Base-by-base conservation (phyloP, 169 alveolate species). In the Cyclospora cayetanensis region DNA sequence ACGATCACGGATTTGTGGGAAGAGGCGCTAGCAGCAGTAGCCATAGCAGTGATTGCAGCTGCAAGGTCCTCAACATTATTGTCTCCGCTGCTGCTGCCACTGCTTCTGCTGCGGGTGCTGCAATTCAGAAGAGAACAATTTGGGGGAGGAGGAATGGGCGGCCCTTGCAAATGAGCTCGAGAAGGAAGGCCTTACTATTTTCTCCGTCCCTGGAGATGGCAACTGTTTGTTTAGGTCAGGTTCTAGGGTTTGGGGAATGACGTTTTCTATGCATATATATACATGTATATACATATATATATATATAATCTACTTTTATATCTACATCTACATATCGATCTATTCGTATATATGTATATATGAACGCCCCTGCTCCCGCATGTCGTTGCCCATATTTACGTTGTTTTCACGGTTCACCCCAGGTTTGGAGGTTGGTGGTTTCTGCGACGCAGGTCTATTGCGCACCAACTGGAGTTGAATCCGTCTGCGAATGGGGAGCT, bases 351-450 rank as follows among this genome's bases (percentile, higher is more conserved):
- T n/a, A n/a, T n/a, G n/a, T n/a, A n/a, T n/a, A n/a, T n/a, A n/a
- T n/a, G n/a, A n/a, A n/a, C n/a, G n/a, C n/a, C n/a, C n/a, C n/a
- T n/a, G n/a, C n/a, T n/a, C n/a, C n/a, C n/a, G n/a, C n/a, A n/a
- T n/a, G n/a, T n/a, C n/a, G n/a, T n/a, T n/a, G n/a, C n/a, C n/a
- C n/a, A n/a, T n/a, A n/a, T n/a, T n/a, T n/a, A n/a, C n/a, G n/a
- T n/a, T n/a, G n/a, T n/a, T n/a, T n/a, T n/a, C n/a, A n/a, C n/a
- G n/a, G n/a, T n/a, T n/a, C n/a, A n/a, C n/a, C n/a, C n/a, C n/a
- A n/a, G 76, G 76, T 65, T 65, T 65, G 31, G 76, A 41, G 76
- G n/a, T 65, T 65, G 31, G 76, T 35, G 76, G n/a, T 65, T 65
- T 7, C 22, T 7, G 55, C 43, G 18, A 41, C 31, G 39, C 39